Evolutionary conservation across 352 stramenopile genomes (phyloP).

Genomic region (Phytopythium cucurbitacearum): DNA sequence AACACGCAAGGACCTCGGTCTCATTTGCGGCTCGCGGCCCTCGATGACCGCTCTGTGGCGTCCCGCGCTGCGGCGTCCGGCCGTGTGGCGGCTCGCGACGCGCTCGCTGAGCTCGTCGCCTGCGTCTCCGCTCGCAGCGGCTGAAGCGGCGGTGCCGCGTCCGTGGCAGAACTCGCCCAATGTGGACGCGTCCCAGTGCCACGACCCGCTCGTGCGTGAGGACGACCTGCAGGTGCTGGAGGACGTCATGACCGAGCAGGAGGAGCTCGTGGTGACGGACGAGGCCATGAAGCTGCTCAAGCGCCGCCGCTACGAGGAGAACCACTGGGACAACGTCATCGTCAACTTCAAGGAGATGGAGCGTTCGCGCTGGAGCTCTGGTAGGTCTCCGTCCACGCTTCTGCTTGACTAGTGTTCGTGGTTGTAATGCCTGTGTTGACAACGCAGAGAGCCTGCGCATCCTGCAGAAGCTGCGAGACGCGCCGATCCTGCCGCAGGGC

Average conservation of each 20-base stretch:
- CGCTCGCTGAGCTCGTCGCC: conserved; percentile 15
- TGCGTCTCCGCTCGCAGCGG: not conserved
- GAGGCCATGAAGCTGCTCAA: conserved; percentile 62
- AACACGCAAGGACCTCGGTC: too few relatives aligned
- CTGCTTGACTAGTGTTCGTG: not conserved
- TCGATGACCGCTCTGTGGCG: too few relatives aligned
- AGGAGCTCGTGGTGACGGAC: conserved; percentile 66
- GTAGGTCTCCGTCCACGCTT: conserved; percentile 3
- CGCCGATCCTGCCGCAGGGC: conserved; percentile 49
- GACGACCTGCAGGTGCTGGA: conserved; percentile 60
- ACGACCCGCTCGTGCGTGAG: conserved; percentile 48
- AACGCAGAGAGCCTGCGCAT: conserved; percentile 52
- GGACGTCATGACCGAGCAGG: conserved; percentile 69
- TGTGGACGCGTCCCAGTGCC: conserved; percentile 55
- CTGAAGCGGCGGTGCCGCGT: not conserved
- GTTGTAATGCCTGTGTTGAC: not conserved
- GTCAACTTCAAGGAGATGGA: conserved; percentile 90
- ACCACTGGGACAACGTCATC: conserved; percentile 85
- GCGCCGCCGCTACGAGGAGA: conserved; percentile 70
- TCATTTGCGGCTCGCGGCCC: too few relatives aligned
- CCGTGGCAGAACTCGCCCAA: conserved; percentile 34
- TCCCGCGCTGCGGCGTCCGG: not conserved
- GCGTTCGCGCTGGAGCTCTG: conserved; percentile 66
- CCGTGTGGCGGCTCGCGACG: too few relatives aligned
- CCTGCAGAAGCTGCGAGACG: conserved; percentile 60